Evolutionary conservation across 2,329 filamentous ascomycete species (phyloP).

Genomic region (Thermoascus crustaceus): DNA sequence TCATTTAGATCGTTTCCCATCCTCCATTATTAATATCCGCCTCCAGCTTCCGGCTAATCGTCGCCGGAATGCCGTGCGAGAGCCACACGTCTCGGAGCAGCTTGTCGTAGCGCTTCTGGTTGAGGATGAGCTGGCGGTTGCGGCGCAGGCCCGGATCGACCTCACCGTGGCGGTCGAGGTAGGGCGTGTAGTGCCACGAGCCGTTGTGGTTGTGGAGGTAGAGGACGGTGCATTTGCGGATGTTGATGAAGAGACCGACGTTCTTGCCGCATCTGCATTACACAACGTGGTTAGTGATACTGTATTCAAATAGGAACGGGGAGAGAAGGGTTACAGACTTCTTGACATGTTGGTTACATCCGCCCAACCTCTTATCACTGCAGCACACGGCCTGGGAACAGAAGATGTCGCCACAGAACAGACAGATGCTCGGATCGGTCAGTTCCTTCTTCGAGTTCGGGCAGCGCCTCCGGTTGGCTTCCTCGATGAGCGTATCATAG

Average conservation of each 20-base stretch:
- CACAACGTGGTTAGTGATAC: conserved; percentile 10
- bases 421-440: conserved; percentile 80
- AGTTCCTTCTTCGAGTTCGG: conserved; percentile 87
- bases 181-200: conserved; percentile 79
- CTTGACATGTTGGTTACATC: conserved; percentile 81
- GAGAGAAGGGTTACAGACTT: conserved; percentile 49
- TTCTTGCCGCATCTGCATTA: conserved; percentile 68
- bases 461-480: conserved; percentile 74
- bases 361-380: conserved; percentile 62
- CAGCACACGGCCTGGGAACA: conserved; percentile 94
- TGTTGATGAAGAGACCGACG: conserved; percentile 91
- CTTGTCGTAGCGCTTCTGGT: conserved; percentile 87
- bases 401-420: conserved; percentile 95
- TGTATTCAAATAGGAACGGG: background rate
- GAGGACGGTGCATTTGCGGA: conserved; percentile 87
- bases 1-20: conserved; percentile 63
- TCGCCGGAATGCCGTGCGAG: conserved; percentile 74
- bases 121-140: conserved; percentile 81
- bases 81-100: conserved; percentile 81
- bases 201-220: conserved; percentile 77
- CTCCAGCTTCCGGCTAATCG: conserved; percentile 83
- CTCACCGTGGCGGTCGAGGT: conserved; percentile 93
- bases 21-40: conserved; percentile 95
- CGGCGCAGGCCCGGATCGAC: conserved; percentile 84
- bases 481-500: conserved; percentile 86